These are phyloP conservation scores for Penicillium tannophilum DNA, from an alignment of 495 filamentous ascomycete species.

Conservation along the genomic window DNA sequence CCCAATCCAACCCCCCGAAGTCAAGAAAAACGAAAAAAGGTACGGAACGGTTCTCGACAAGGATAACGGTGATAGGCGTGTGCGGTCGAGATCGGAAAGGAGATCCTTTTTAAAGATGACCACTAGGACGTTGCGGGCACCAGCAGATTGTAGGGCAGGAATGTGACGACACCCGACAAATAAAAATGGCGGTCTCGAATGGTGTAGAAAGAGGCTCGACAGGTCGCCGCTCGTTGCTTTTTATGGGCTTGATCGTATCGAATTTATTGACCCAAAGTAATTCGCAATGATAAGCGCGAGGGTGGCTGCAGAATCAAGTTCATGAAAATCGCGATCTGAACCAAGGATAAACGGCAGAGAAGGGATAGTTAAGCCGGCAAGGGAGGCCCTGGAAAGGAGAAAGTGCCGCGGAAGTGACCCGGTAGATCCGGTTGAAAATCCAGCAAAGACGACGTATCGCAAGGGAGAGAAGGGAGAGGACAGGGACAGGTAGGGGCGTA, in stretches of 20 bases:
- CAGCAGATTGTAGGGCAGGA: constrained; percentile 48
- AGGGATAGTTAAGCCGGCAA: constrained; percentile 41
- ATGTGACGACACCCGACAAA: constrained; percentile 43
- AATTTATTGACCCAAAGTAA: constrained; percentile 1
- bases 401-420: constrained; percentile 41
- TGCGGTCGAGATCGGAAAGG: constrained; percentile 48
- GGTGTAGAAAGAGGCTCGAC: constrained; percentile 28
- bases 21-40: constrained; percentile 15
- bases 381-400: constrained; percentile 44
- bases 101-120: constrained; percentile 42
- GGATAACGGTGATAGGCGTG: constrained; percentile 33
- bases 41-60: constrained; percentile 22
- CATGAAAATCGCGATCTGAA: constrained; percentile 40
- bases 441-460: constrained; percentile 38
- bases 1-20: constrained; percentile 31
- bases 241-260: constrained; percentile 23
- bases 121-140: constrained; percentile 38
- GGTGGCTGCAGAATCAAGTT: constrained; percentile 33
- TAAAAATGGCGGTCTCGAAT: constrained; percentile 14
- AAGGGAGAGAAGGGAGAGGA: constrained; percentile 40
- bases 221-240: constrained; percentile 36
- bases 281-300: constrained; percentile 28
- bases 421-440: constrained; percentile 39
- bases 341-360: constrained; percentile 33
- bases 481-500: constrained; percentile 17